phyloP scores from a whole-genome alignment of 2,329 filamentous ascomycete species.

The Elsinoe batatas region DNA sequence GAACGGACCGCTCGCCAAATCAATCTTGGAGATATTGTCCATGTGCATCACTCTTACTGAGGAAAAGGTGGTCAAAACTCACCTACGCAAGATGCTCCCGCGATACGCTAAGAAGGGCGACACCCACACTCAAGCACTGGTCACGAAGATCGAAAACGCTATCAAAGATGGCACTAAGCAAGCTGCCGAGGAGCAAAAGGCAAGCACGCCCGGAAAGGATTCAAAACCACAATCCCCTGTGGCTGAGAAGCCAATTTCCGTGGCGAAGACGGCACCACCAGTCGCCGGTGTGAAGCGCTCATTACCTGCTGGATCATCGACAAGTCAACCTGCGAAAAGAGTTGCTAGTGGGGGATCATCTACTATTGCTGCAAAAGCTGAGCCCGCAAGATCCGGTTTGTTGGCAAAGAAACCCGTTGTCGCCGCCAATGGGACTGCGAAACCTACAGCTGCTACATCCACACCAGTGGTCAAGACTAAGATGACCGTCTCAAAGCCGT shows the following conservation, averaged over 20 bases:
- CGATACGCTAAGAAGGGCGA: slow-evolving; percentile 57
- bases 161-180: slow-evolving; percentile 35
- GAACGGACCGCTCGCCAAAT: slow-evolving; percentile 32
- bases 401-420: slow-evolving; percentile 17
- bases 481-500: slow-evolving; percentile 35
- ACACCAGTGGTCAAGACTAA: slow-evolving; percentile 24
- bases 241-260: slow-evolving; percentile 10
- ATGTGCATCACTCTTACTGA: slow-evolving; percentile 52
- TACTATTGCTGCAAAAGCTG: background rate
- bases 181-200: slow-evolving; percentile 25
- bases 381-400: slow-evolving; percentile 13
- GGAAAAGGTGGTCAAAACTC: slow-evolving; percentile 51
- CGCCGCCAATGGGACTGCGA: slow-evolving; percentile 20
- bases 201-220: slow-evolving; percentile 23
- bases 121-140: slow-evolving; percentile 51
- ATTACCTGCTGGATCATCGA: slow-evolving; percentile 13
- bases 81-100: slow-evolving; percentile 55
- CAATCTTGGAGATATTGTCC: slow-evolving; percentile 49
- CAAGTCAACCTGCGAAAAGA: slow-evolving; percentile 26
- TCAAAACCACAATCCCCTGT: slow-evolving; percentile 20
- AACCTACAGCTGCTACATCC: slow-evolving; percentile 16
- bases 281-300: slow-evolving; percentile 28
- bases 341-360: slow-evolving; percentile 18
- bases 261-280: slow-evolving; percentile 18
- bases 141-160: slow-evolving; percentile 42